These are phyloP conservation scores for Sinapis alba DNA, from an alignment of 441 rosid species.

Conservation along the genomic window DNA sequence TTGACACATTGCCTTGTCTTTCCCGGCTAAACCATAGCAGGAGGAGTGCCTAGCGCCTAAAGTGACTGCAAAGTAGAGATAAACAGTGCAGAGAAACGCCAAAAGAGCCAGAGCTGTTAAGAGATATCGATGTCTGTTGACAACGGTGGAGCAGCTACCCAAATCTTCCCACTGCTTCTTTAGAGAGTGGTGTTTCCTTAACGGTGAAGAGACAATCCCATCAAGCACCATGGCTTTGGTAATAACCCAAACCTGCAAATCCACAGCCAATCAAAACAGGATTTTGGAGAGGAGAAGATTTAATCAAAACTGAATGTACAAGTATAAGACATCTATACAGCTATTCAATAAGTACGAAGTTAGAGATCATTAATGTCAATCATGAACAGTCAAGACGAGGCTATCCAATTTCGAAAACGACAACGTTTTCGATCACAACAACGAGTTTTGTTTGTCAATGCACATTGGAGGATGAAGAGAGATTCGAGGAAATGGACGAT, in stretches of 20 bases:
- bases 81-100: conserved; percentile 80
- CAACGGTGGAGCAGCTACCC: conserved; percentile 78
- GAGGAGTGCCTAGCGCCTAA: conserved; percentile 49
- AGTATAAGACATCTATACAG: too few species aligned
- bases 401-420: not conserved
- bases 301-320: too few species aligned
- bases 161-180: conserved; percentile 78
- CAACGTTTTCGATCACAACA: not conserved
- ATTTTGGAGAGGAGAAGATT: too few species aligned
- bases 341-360: too few species aligned
- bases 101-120: conserved; percentile 77
- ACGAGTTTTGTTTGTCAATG: not conserved
- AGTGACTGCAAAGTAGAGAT: conserved; percentile 90
- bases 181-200: conserved; percentile 66
- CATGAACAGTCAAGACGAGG: too few species aligned
- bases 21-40: conserved; percentile 74
- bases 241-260: conserved; percentile 25
- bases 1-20: conserved; percentile 60
- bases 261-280: too few species aligned
- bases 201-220: conserved; percentile 74
- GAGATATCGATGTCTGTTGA: conserved; percentile 82
- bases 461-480: not conserved
- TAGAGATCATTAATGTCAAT: too few species aligned
- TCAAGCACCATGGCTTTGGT: conserved; percentile 68
- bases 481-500: not conserved